Conservation (phyloP, 768 basidiomycete genomes). For the Podaxis sp. region DNA sequence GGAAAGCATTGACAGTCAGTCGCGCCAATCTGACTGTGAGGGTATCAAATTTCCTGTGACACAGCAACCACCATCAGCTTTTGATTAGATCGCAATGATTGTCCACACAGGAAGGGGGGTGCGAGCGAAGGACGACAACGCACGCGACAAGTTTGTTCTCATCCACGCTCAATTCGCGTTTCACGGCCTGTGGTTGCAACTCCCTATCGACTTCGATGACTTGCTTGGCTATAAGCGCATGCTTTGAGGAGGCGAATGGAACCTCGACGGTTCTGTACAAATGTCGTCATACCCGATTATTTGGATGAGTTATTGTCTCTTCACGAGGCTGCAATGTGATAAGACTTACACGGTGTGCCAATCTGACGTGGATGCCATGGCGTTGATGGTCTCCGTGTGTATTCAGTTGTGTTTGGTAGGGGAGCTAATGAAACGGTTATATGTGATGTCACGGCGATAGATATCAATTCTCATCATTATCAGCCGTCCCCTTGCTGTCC, state of each 20-base stretch:
- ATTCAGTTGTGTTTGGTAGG: background rate
- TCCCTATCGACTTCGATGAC: slow-evolving; percentile 87
- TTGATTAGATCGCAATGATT: background rate
- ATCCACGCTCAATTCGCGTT: slow-evolving; percentile 65
- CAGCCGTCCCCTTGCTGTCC: no score
- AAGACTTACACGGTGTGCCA: slow-evolving; percentile 25
- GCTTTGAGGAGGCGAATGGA: slow-evolving; percentile 71
- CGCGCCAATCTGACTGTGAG: slow-evolving; percentile 85
- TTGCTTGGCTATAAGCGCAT: slow-evolving; percentile 79
- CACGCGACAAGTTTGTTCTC: slow-evolving; percentile 75
- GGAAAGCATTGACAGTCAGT: slow-evolving; percentile 79
- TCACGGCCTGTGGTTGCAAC: slow-evolving; percentile 78
- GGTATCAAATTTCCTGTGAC: slow-evolving; percentile 63
- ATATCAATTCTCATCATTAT: background rate
- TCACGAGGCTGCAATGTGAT: background rate
- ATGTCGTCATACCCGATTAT: background rate
- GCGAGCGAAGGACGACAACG: slow-evolving; percentile 26
- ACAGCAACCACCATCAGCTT: slow-evolving; percentile 5
- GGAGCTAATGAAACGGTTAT: background rate
- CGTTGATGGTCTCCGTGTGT: background rate
- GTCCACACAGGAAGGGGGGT: background rate
- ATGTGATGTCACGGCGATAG: slow-evolving; percentile 9
- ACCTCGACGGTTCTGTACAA: slow-evolving; percentile 58
- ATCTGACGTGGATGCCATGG: slow-evolving; percentile 17
- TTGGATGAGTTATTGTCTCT: background rate